These are phyloP conservation scores for Plectranthus barbatus DNA, from an alignment of 257 asterid genomes.

Conservation along the genomic window DNA sequence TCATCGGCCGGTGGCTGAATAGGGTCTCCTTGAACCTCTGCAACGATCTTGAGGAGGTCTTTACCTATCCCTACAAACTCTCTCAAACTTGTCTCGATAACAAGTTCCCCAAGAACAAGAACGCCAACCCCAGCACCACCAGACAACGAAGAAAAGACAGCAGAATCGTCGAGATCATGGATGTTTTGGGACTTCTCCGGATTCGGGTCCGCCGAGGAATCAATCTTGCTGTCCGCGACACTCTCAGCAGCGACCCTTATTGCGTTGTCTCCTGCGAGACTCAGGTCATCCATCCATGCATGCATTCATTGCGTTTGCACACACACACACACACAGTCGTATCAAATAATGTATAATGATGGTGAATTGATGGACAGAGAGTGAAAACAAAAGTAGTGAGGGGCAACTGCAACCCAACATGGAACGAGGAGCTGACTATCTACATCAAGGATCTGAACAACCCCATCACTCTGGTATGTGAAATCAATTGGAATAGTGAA, in stretches of 20 bases:
- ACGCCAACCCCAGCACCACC: too few species aligned
- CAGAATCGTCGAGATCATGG: constrained; percentile 16
- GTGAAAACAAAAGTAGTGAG: constrained; percentile 64
- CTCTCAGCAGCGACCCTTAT: constrained; percentile 72
- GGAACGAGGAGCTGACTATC: constrained; percentile 77
- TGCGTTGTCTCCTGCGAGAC: constrained; percentile 48
- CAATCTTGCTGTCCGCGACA: constrained; percentile 73
- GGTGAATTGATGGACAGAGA: constrained; percentile 23
- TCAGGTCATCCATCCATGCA: constrained; percentile 28
- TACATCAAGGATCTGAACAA: constrained; percentile 39
- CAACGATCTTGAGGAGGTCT: constrained; percentile 17
- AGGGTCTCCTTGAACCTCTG: constrained; percentile 30
- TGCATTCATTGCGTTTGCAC: too few species aligned
- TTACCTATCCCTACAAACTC: constrained; percentile 5
- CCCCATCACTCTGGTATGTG: constrained; percentile 51
- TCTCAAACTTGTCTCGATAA: background rate
- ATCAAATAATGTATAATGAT: background rate
- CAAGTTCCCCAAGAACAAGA: background rate
- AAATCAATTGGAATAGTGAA: too few species aligned
- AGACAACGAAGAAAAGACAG: background rate
- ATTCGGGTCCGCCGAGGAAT: constrained; percentile 54
- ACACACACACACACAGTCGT: too few species aligned
- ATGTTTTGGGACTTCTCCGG: constrained; percentile 46
- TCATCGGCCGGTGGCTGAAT: background rate
- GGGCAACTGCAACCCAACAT: constrained; percentile 59